phyloP scores from a whole-genome alignment of 2,329 filamentous ascomycete species.

The Fusarium abutilonis region DNA sequence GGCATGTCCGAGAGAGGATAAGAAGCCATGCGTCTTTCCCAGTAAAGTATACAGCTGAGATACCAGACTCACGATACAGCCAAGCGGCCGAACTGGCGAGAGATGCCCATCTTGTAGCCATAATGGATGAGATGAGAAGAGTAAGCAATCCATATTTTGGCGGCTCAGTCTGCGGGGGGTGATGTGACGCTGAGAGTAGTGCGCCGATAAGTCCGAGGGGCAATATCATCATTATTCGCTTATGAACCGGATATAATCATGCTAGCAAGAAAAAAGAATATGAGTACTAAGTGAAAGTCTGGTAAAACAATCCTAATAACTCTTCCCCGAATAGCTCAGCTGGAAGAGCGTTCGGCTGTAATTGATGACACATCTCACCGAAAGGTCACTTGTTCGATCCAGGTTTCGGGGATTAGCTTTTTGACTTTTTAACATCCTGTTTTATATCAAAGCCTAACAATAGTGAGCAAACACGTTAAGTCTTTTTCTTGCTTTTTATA shows the following conservation, averaged over 20 bases:
- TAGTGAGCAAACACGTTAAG: too few species aligned
- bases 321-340: slow-evolving; percentile 39
- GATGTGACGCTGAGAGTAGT: background rate
- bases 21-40: slow-evolving; percentile 51
- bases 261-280: background rate
- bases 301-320: background rate
- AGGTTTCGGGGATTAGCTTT: slow-evolving; percentile 33
- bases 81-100: slow-evolving; percentile 34
- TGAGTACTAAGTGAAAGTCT: background rate
- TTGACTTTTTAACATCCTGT: background rate
- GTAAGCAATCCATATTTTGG: background rate
- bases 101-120: slow-evolving; percentile 22
- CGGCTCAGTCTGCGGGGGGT: background rate
- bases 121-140: background rate
- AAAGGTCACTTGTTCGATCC: slow-evolving; percentile 41
- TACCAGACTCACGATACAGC: slow-evolving; percentile 59
- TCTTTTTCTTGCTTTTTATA: too few species aligned
- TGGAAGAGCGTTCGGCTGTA: slow-evolving; percentile 41
- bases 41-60: slow-evolving; percentile 57
- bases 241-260: background rate
- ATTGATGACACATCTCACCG: slow-evolving; percentile 25
- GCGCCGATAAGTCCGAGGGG: slow-evolving; percentile 31
- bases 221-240: slow-evolving; percentile 19
- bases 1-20: slow-evolving; percentile 54
- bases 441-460: too few species aligned